phyloP scores from a whole-genome alignment of 371 early-diverging fungal genomes.

The Parasitella parasitica region DNA sequence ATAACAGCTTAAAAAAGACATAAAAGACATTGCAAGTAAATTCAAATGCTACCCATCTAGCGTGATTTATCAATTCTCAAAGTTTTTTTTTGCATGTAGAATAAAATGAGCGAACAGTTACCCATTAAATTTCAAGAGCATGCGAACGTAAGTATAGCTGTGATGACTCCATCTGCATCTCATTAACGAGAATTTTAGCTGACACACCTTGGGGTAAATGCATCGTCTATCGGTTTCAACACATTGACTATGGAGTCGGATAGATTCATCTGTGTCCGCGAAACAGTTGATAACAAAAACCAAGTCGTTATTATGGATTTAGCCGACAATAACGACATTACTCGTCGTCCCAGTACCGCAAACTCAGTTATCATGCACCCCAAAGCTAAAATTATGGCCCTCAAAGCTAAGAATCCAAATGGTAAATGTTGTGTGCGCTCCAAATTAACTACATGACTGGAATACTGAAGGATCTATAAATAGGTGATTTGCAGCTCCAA shows the following conservation, averaged over 20 bases:
- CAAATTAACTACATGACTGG: no score
- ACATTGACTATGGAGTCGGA: conserved; percentile 98
- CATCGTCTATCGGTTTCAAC: conserved; percentile 91
- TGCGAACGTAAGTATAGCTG: conserved; percentile 72
- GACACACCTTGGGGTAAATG: conserved; percentile 87
- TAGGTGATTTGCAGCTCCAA: conserved; percentile 90
- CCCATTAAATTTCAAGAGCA: conserved; percentile 93
- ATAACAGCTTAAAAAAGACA: no score
- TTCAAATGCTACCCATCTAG: neutral
- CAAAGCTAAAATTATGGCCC: conserved; percentile 87
- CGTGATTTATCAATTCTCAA: neutral
- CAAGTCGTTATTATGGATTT: conserved; percentile 95
- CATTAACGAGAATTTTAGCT: conserved; percentile 60
- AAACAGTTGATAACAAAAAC: conserved; percentile 81
- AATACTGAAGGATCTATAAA: neutral
- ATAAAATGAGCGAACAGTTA: conserved; percentile 66
- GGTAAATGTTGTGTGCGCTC: no score
- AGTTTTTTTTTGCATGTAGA: neutral
- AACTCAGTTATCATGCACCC: conserved; percentile 99
- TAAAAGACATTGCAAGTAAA: no score
- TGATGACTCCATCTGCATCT: neutral
- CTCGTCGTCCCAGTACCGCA: conserved; percentile 93
- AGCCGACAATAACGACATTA: conserved; percentile 75
- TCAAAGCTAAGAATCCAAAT: conserved; percentile 94
- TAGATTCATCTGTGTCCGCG: conserved; percentile 96